Evolutionary conservation across 2,329 filamentous ascomycete species (phyloP).

Genomic region (Beauveria caledonica): DNA sequence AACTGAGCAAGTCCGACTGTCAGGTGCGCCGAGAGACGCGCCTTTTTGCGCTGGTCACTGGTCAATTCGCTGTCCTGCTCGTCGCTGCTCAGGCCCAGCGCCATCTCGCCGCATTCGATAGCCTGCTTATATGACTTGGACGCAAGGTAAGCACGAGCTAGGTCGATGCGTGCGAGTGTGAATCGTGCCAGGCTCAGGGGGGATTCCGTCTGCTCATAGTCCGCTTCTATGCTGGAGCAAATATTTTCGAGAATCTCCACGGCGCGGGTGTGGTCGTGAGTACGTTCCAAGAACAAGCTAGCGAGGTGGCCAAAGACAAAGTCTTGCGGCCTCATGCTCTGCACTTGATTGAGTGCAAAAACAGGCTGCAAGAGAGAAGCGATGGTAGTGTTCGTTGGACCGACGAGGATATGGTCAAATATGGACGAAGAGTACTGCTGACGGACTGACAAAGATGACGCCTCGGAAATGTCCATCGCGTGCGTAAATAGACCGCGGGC

Average conservation of each 20-base stretch:
- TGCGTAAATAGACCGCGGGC: conserved; percentile 84
- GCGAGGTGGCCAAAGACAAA: conserved; percentile 68
- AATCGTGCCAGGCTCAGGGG: conserved; percentile 64
- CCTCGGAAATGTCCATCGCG: conserved; percentile 84
- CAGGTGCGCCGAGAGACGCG: conserved; percentile 75
- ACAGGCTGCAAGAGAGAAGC: conserved; percentile 73
- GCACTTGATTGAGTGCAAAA: conserved; percentile 79
- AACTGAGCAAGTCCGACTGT: conserved; percentile 80
- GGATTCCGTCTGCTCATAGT: conserved; percentile 81
- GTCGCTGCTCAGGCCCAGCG: conserved; percentile 69
- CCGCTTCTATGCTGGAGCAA: conserved; percentile 62
- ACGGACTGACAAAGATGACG: conserved; percentile 63
- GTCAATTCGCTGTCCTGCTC: conserved; percentile 59
- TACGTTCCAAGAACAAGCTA: conserved; percentile 74
- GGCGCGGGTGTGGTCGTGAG: conserved; percentile 57
- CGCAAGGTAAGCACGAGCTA: conserved; percentile 76
- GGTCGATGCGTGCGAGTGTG: conserved; percentile 76
- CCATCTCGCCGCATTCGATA: conserved; percentile 70
- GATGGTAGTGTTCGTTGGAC: conserved; percentile 40
- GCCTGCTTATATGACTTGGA: conserved; percentile 57
- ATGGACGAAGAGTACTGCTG: conserved; percentile 71
- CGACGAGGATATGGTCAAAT: conserved; percentile 70
- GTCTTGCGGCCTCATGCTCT: conserved; percentile 61
- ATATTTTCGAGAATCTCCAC: conserved; percentile 57
- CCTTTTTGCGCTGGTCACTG: conserved; percentile 55